Conservation (phyloP, 202 grass and related monocot species). For the Bolboschoenoplectus hybrid region DNA sequence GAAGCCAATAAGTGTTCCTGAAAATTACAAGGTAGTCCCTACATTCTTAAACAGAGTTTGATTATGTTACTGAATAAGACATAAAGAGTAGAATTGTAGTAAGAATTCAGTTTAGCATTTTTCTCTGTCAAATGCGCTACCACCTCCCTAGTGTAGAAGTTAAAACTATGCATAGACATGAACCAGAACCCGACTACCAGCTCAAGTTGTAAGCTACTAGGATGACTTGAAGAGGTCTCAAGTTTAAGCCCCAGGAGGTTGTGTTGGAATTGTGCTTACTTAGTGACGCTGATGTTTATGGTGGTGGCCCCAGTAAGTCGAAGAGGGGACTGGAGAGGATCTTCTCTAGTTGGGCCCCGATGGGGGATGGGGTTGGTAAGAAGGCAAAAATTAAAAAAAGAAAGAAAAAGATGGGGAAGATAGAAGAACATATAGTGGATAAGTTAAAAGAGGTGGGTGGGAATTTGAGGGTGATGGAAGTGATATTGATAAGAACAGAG, state of each 20-base stretch:
- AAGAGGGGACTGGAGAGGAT: slow-evolving; percentile 1
- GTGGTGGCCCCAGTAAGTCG: not conserved
- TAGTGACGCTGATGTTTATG: not conserved
- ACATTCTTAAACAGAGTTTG: not conserved
- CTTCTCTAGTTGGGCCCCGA: not conserved
- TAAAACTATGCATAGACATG: not conserved
- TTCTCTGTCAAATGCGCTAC: not conserved
- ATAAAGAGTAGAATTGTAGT: not conserved
- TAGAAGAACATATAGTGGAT: not conserved
- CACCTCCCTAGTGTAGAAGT: not conserved
- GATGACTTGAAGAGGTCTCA: not conserved
- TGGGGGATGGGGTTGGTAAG: not conserved
- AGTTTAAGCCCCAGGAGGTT: not conserved
- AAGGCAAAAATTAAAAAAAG: not conserved
- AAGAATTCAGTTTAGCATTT: not conserved
- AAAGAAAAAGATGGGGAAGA: not conserved
- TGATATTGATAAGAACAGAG: not conserved
- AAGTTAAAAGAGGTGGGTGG: slow-evolving; percentile 16
- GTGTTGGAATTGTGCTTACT: not conserved
- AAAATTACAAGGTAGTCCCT: not conserved
- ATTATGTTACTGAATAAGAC: not conserved
- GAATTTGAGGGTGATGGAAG: slow-evolving; percentile 18
- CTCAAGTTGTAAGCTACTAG: slow-evolving; percentile 9
- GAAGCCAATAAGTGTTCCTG: not conserved
- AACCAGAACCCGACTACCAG: not conserved